These are phyloP conservation scores for Leccinum insolens DNA, from an alignment of 1,284 basidiomycete genomes.

Conservation along the genomic window DNA sequence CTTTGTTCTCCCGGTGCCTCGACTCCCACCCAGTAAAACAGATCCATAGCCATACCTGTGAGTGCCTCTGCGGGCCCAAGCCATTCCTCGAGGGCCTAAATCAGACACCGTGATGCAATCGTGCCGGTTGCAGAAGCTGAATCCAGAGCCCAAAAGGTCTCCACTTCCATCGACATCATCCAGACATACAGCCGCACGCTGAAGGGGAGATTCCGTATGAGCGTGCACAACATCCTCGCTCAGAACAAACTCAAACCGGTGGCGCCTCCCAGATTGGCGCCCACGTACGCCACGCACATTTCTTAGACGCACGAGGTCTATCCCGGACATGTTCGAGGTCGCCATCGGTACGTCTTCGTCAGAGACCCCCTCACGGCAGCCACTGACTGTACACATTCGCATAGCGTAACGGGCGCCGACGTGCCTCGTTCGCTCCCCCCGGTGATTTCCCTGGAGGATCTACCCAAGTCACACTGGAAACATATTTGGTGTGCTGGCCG, in stretches of 20 bases:
- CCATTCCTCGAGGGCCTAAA: background rate
- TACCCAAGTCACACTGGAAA: constrained; percentile 42
- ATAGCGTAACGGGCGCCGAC: constrained; percentile 78
- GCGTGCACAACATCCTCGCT: constrained; percentile 63
- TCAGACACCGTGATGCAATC: constrained; percentile 53
- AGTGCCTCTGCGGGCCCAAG: no score
- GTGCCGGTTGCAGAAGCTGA: no score
- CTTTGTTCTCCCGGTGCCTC: no score
- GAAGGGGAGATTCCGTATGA: constrained; percentile 53
- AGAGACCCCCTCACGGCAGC: no score
- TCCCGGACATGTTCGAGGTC: no score
- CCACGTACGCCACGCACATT: no score
- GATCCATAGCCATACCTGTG: no score
- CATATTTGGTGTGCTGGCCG: constrained; percentile 68
- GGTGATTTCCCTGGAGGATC: constrained; percentile 15
- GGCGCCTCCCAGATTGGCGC: constrained; percentile 7
- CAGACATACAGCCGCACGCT: constrained; percentile 21
- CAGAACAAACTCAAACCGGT: constrained; percentile 51
- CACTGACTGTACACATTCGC: constrained; percentile 51
- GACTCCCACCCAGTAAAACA: no score
- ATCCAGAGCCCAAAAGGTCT: no score
- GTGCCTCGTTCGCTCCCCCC: constrained; percentile 44
- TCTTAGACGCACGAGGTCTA: no score
- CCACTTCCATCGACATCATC: constrained; percentile 5
- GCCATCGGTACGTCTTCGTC: no score